Evolutionary conservation across 176 grass and related monocot species (phyloP).

Genomic region (Oryza punctata): DNA sequence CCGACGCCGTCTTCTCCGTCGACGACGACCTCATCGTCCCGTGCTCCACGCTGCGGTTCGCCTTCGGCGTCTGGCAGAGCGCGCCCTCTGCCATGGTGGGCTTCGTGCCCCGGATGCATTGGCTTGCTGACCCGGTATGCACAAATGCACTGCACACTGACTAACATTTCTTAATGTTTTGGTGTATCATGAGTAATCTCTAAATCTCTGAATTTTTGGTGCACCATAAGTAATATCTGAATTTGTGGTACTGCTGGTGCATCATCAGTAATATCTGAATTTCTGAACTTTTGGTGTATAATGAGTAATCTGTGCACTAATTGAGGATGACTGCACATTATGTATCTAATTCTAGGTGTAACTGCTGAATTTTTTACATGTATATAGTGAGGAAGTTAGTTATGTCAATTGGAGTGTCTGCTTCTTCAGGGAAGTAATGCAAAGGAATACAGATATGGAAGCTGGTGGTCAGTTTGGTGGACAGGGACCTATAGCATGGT

Average conservation of each 20-base stretch:
- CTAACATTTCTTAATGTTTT: neutral
- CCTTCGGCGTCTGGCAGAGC: slow-evolving; percentile 70
- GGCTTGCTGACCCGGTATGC: slow-evolving; percentile 49
- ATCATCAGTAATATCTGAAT: no score
- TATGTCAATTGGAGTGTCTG: slow-evolving; percentile 2
- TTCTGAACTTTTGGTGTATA: neutral
- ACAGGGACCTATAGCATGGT: slow-evolving; percentile 91
- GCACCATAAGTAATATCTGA: neutral
- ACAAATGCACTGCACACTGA: neutral
- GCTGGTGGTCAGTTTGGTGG: slow-evolving; percentile 99
- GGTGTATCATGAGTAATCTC: neutral
- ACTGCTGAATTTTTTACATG: slow-evolving; percentile 3
- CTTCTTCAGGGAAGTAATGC: slow-evolving; percentile 39
- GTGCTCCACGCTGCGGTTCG: slow-evolving; percentile 75
- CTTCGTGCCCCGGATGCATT: slow-evolving; percentile 89
- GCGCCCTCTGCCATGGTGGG: slow-evolving; percentile 73
- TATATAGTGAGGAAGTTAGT: neutral
- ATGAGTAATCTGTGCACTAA: neutral
- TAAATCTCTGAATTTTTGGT: neutral
- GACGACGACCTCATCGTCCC: slow-evolving; percentile 90
- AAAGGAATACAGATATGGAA: slow-evolving; percentile 60
- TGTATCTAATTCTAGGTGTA: neutral
- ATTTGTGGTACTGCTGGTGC: no score
- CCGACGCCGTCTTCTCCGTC: slow-evolving; percentile 83
- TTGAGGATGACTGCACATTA: neutral